phyloP scores from a whole-genome alignment of 345 rosid species.

The Jatropha curcas region DNA sequence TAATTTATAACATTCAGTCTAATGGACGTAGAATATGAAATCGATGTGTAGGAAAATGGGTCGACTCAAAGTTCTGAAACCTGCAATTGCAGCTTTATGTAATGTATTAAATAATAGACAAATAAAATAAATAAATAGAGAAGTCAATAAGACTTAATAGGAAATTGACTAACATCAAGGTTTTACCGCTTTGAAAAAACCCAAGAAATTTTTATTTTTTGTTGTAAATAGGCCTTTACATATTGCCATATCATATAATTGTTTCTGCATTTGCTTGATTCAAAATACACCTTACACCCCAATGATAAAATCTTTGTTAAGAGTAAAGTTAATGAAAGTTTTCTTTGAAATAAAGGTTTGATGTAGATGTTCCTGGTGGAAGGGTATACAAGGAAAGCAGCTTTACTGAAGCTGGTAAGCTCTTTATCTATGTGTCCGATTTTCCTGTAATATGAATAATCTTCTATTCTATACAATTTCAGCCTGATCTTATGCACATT shows the following conservation, averaged over 20 bases:
- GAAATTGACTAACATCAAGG: too few relatives aligned
- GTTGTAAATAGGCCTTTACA: neutral
- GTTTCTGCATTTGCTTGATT: neutral
- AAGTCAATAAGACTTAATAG: too few relatives aligned
- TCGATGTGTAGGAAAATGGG: neutral
- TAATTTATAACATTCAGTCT: too few relatives aligned
- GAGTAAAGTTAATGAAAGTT: neutral
- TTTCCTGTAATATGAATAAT: neutral
- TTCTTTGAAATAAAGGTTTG: constrained; percentile 59
- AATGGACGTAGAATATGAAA: neutral
- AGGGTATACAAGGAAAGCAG: constrained; percentile 76
- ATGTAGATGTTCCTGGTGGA: constrained; percentile 93
- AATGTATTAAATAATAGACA: neutral
- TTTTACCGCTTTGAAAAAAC: neutral
- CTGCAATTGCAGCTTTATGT: neutral
- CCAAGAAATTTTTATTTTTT: neutral
- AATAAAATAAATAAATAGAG: too few relatives aligned
- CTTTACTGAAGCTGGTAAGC: constrained; percentile 85
- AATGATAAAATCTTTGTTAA: neutral
- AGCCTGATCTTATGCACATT: constrained; percentile 2
- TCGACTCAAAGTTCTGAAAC: neutral
- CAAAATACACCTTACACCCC: neutral
- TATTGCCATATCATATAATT: neutral
- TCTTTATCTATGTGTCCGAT: neutral
- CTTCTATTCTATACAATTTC: neutral